These are phyloP conservation scores for Aspergillus sp. DNA, from an alignment of 2,329 filamentous ascomycete genomes.

Conservation along the genomic window DNA sequence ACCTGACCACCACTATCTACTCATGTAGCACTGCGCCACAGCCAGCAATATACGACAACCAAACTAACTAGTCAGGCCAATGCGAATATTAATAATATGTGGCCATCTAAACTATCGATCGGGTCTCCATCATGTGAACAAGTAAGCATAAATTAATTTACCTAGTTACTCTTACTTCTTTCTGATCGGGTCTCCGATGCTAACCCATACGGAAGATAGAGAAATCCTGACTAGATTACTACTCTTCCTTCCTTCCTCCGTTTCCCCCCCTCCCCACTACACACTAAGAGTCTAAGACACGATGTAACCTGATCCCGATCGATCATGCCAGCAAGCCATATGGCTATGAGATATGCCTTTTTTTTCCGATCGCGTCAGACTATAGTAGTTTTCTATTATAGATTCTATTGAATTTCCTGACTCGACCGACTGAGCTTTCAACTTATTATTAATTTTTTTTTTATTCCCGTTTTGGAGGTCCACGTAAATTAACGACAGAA, in stretches of 20 bases:
- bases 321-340: constrained; percentile 11
- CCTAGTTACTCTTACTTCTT: background rate
- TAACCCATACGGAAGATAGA: no score
- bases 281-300: background rate
- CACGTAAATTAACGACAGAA: no score
- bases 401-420: background rate
- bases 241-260: no score
- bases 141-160: background rate
- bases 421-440: no score
- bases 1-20: background rate
- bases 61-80: background rate
- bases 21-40: background rate
- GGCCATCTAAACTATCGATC: background rate
- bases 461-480: no score
- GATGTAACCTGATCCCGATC: constrained; percentile 11
- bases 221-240: no score
- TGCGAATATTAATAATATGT: background rate
- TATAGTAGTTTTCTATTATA: background rate
- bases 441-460: no score
- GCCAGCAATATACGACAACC: background rate
- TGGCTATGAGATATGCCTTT: constrained; percentile 5
- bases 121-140: background rate
- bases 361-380: constrained; percentile 1
- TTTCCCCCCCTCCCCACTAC: background rate
- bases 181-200: background rate